These are phyloP conservation scores for Hyaloscypha hepaticicola DNA, from an alignment of 495 filamentous ascomycete genomes.

Conservation along the genomic window DNA sequence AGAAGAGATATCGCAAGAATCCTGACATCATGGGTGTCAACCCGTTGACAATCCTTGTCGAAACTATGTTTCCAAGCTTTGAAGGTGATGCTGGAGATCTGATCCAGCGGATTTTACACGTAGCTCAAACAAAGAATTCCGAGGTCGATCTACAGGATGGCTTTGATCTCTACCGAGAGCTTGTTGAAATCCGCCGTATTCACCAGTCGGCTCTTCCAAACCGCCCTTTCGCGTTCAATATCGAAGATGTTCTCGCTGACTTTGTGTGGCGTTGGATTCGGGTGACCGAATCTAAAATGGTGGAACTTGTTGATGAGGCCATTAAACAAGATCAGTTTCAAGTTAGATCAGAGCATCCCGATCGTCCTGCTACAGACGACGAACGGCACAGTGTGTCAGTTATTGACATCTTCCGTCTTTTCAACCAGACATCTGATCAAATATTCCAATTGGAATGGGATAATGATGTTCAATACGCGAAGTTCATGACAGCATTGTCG, in stretches of 20 bases:
- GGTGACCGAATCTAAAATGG: conserved; percentile 73
- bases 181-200: conserved; percentile 78
- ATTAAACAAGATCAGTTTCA: conserved; percentile 84
- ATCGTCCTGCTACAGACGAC: conserved; percentile 68
- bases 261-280: conserved; percentile 97
- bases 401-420: conserved; percentile 90
- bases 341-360: conserved; percentile 58
- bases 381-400: conserved; percentile 90
- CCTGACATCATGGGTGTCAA: conserved; percentile 90
- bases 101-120: conserved; percentile 73
- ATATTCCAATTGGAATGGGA: conserved; percentile 87
- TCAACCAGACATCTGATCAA: conserved; percentile 86
- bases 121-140: conserved; percentile 61
- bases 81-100: conserved; percentile 84
- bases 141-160: conserved; percentile 88
- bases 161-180: conserved; percentile 86
- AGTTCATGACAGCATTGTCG: conserved; percentile 94
- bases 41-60: conserved; percentile 75
- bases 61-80: conserved; percentile 83
- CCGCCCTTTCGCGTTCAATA: conserved; percentile 72
- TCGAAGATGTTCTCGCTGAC: conserved; percentile 80
- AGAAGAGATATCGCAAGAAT: conserved; percentile 87
- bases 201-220: conserved; percentile 68
- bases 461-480: conserved; percentile 87
- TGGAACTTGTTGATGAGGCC: conserved; percentile 84